These are phyloP conservation scores for Daldinia childiae DNA, from an alignment of 495 filamentous ascomycete genomes.

Conservation along the genomic window DNA sequence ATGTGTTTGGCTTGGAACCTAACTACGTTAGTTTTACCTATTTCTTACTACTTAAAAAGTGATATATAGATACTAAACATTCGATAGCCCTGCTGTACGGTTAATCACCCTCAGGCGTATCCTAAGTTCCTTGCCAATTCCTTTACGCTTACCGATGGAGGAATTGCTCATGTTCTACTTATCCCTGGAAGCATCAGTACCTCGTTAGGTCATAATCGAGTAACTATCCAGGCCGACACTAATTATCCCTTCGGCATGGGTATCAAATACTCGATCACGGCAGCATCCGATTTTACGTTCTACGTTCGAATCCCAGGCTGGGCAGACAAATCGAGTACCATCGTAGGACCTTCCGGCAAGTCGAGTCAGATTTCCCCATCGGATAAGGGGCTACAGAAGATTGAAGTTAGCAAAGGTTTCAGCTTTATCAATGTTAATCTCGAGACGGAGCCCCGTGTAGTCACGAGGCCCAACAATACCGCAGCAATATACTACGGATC, in stretches of 20 bases:
- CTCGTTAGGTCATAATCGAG: constrained; percentile 41
- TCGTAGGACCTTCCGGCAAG: constrained; percentile 13
- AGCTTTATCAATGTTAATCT: constrained; percentile 47
- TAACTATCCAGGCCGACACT: constrained; percentile 48
- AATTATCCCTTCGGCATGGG: constrained; percentile 63
- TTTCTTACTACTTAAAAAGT: not conserved
- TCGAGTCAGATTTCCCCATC: constrained; percentile 32
- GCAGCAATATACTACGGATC: constrained; percentile 65
- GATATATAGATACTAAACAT: constrained; percentile 30
- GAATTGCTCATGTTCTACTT: constrained; percentile 57
- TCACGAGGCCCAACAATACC: constrained; percentile 62
- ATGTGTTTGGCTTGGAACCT: constrained; percentile 57
- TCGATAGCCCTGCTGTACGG: constrained; percentile 65
- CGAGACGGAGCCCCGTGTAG: constrained; percentile 44
- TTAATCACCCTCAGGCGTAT: constrained; percentile 69
- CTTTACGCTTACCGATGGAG: constrained; percentile 45
- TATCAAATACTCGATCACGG: constrained; percentile 59
- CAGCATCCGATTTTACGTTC: constrained; percentile 56
- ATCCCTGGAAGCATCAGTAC: constrained; percentile 50
- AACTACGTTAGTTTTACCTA: constrained; percentile 42
- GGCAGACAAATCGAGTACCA: constrained; percentile 49
- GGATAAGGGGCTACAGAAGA: constrained; percentile 50
- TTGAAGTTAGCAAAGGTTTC: constrained; percentile 47
- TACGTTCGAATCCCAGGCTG: constrained; percentile 62
- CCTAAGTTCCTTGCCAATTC: constrained; percentile 63